Evolutionary conservation across 345 rosid species (phyloP).

Genomic region (Luvunga scandens): DNA sequence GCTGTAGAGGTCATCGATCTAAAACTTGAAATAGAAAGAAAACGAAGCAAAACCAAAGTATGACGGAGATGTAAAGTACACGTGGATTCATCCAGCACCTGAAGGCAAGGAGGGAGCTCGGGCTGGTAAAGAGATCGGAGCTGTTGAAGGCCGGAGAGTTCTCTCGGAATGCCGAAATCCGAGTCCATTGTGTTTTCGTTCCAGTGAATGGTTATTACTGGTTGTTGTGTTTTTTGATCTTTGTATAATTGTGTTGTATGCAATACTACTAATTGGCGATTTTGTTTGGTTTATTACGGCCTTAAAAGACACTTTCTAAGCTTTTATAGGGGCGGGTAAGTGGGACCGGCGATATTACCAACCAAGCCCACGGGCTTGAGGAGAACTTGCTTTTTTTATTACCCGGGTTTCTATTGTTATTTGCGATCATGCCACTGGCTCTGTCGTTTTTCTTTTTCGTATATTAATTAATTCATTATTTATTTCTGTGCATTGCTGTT

Average conservation of each 20-base stretch:
- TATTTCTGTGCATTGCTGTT: neutral
- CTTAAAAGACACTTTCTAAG: neutral
- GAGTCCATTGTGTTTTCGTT: conserved; percentile 63
- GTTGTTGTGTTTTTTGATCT: neutral
- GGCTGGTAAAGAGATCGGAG: conserved; percentile 81
- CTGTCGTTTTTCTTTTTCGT: too few species aligned
- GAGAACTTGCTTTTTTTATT: too few species aligned
- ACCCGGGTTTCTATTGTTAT: neutral
- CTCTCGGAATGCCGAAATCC: conserved; percentile 89
- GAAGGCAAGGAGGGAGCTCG: conserved; percentile 90
- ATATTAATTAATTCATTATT: too few species aligned
- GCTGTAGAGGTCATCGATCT: neutral
- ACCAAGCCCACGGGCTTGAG: neutral
- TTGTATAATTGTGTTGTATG: neutral
- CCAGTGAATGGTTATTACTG: neutral
- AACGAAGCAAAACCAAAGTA: neutral
- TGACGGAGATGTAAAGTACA: neutral
- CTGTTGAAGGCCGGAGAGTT: conserved; percentile 86
- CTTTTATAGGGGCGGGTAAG: conserved; percentile 18
- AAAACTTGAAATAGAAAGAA: neutral
- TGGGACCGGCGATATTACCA: conserved; percentile 21
- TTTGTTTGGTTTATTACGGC: neutral
- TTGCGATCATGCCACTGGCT: neutral
- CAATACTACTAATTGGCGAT: too few species aligned
- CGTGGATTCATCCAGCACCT: conserved; percentile 36